Percentiles rank a stretch among this genome's conserved stretches.
phyloP scores from a whole-genome alignment of 2,329 filamentous ascomycete genomes.

The Aspergillus novofumigatus region DNA sequence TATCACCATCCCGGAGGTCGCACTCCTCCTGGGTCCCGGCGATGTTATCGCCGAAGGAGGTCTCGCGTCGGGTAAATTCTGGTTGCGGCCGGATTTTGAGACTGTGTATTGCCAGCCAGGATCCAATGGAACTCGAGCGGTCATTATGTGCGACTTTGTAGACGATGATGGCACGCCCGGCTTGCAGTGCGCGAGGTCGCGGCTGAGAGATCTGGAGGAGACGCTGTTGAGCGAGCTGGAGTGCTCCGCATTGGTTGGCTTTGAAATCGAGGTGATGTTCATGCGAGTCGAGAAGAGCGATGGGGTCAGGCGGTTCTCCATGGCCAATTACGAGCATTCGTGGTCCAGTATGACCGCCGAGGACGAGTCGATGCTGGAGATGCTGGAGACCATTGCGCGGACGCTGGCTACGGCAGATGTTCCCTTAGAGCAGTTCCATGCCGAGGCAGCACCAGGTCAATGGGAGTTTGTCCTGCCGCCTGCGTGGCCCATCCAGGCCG shows the following conservation, averaged over 20 bases:
- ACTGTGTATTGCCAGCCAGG: constrained; percentile 6
- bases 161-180: neutral
- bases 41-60: constrained; percentile 3
- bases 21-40: neutral
- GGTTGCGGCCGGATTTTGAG: constrained; percentile 5
- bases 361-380: constrained; percentile 47
- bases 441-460: constrained; percentile 22
- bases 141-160: constrained; percentile 4
- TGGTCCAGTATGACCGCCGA: constrained; percentile 61
- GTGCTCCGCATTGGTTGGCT: constrained; percentile 53
- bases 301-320: constrained; percentile 42
- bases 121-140: constrained; percentile 6
- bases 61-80: constrained; percentile 2
- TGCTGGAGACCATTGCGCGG: constrained; percentile 14
- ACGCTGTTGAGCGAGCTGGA: neutral
- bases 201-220: neutral
- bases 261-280: constrained; percentile 72
- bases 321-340: constrained; percentile 48
- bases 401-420: constrained; percentile 16
- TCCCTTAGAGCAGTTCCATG: constrained; percentile 22
- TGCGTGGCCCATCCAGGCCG: constrained; percentile 14
- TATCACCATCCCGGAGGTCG: neutral
- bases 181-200: constrained; percentile 2
- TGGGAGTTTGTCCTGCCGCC: constrained; percentile 25
- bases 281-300: constrained; percentile 44